phyloP scores from a whole-genome alignment of 495 filamentous ascomycete genomes.

The Penicillium flavigenum region DNA sequence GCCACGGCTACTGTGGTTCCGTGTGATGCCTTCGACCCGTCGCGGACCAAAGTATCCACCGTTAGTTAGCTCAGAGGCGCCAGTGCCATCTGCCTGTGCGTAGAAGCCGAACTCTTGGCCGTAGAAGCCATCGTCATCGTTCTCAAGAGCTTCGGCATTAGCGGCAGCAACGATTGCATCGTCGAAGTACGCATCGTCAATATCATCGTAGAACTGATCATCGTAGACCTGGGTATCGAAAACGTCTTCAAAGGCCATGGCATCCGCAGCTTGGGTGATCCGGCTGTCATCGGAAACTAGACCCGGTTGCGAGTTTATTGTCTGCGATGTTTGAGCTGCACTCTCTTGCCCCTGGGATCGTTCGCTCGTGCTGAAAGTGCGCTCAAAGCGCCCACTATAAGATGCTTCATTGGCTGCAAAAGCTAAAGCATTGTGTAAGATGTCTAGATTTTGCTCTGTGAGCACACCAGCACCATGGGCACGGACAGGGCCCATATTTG shows the following conservation, averaged over 20 bases:
- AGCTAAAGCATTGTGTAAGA: slow-evolving; percentile 79
- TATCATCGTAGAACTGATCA: slow-evolving; percentile 52
- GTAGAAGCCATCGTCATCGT: slow-evolving; percentile 90
- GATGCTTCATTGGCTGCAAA: slow-evolving; percentile 72
- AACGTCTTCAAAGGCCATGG: slow-evolving; percentile 43
- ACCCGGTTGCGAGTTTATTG: slow-evolving; percentile 51
- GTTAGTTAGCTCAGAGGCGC: slow-evolving; percentile 57
- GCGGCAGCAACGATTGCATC: slow-evolving; percentile 91
- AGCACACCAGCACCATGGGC: slow-evolving; percentile 42
- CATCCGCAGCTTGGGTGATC: slow-evolving; percentile 41
- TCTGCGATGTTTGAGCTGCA: slow-evolving; percentile 29
- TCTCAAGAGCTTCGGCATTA: slow-evolving; percentile 89
- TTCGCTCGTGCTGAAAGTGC: slow-evolving; percentile 49
- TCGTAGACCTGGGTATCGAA: slow-evolving; percentile 57
- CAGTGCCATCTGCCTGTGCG: slow-evolving; percentile 57
- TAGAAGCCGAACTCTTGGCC: slow-evolving; percentile 99
- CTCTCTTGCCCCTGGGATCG: slow-evolving; percentile 40
- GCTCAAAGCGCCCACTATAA: slow-evolving; percentile 65
- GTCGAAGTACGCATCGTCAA: slow-evolving; percentile 69
- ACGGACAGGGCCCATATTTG: slow-evolving; percentile 33
- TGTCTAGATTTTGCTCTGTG: slow-evolving; percentile 61
- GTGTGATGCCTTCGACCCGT: slow-evolving; percentile 58
- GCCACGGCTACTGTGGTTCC: slow-evolving; percentile 67
- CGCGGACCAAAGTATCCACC: slow-evolving; percentile 90
- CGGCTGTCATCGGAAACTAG: slow-evolving; percentile 48